Evolutionary conservation across 1,284 basidiomycete genomes (phyloP), one percentile per base, ranked within the genome.

Genomic region (Rhodotorula sp.): DNA sequence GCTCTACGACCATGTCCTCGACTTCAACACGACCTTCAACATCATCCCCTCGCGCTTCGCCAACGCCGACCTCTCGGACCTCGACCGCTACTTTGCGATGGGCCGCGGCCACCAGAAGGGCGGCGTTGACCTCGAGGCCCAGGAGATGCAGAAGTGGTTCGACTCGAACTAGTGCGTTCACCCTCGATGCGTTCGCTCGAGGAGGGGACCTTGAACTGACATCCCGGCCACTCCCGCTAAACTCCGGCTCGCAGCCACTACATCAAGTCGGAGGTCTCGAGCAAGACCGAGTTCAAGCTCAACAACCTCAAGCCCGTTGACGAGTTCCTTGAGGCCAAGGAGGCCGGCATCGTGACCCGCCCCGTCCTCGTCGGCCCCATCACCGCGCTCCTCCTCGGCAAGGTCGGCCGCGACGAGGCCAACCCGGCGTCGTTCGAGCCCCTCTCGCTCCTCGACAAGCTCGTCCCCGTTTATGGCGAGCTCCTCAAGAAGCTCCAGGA

Each of bases 121-220:
- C 74, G 90, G 89, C 77, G 94, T 99, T 79, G 97, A 99, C 73
- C 67, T 72, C 64, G 67, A 71, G 57, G 70, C 70, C 9, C 76
- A 77, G 73, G 77, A 79, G 74, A 77, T 78, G 76, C 70, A 71
- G 61, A 75, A 78, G 69, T 79, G 93, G 94, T 99, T 98, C 84
- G 96, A 99, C 86, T 97, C 95, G 69, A 99, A 99, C 89, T 99
- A 99, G 94, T 99, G 83, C 94, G 97, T 75, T 94, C 93, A 75
- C 94, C 13, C 0, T 22, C 97, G 85, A 88, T 12, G 21, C 17
- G 17, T 2, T 97, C 83, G 91, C 91, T 37, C 90, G 92, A 73
- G 85, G 87, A 80, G 10, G 15, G 21, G 91, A 37, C 36, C 29
- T 21, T 34, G 63, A 32, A 44, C 46, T 58, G 34, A 34, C 36